Base-by-base conservation (phyloP, 805 yeast species). In the Yamadazyma insecticola region DNA sequence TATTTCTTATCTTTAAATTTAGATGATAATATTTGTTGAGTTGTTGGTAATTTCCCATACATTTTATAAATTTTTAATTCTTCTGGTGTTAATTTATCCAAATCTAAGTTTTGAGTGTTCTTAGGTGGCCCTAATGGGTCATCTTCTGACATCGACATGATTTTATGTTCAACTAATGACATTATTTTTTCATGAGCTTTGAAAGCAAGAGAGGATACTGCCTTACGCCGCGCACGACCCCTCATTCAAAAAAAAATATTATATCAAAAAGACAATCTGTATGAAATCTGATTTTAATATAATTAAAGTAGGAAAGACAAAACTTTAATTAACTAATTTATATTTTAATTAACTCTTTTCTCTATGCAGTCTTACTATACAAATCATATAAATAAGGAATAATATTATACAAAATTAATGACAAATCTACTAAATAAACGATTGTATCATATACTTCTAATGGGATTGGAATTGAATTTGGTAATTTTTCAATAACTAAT, bases 1-100 rank as follows among this genome's bases (percentile, higher is more conserved):
- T 83, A 88, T 63, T 87, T 89, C 47, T 95, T 76, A 42, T 88
- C 96, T 57, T 83, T 84, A 47, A 85, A 63, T 52, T 82, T 85
- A 39, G 81, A 75, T 30, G 81, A 71, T 30, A 88, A 66, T 13
- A 88, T 65, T 41, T 87, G 95, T 35, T 81, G 79, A 35, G 76
- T 80, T 16, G 88, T 74, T 15, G 96, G 97, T 29, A 88, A 63
- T 51, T 79, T 83, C 18, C 96, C 97, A 55, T 89, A 88, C 64
- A 88, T 60, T 48, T 74, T 78, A 58, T 78, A 81, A 14, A 89
- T 64, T 39, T 78, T 78, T 51, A 81, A 67, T 54, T 89, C 97
- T 50, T 88, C 92, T 10, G 92, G 85, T 2, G 81, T 63, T 35
- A 82, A 57, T 35, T 76, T 73, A 13, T 76, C 63, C 32, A 74